Conservation (phyloP, 192 early-diverging fungal genomes). For the Podila epigama region DNA sequence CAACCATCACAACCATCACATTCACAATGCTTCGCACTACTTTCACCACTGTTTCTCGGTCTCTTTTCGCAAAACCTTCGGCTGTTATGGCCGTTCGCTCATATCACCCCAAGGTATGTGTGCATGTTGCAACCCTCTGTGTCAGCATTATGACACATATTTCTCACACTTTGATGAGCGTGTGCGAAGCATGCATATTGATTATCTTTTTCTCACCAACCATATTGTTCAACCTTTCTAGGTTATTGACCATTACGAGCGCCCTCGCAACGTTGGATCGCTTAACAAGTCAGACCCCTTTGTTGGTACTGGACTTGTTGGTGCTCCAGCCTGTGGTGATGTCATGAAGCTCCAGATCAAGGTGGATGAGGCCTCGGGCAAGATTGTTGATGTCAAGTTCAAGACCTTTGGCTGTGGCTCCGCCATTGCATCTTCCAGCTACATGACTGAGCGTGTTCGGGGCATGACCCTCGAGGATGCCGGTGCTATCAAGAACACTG, state of each 20-base stretch:
- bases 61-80: conserved; percentile 36
- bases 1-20: not conserved
- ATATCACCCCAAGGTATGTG: conserved; percentile 43
- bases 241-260: conserved; percentile 99
- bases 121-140: not conserved
- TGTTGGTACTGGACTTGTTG: conserved; percentile 97
- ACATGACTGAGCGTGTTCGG: conserved; percentile 94
- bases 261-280: conserved; percentile 95
- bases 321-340: conserved; percentile 88
- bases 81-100: conserved; percentile 32
- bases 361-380: conserved; percentile 89
- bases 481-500: conserved; percentile 92
- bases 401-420: conserved; percentile 99
- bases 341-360: conserved; percentile 97
- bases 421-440: conserved; percentile 92
- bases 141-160: not conserved
- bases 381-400: conserved; percentile 96
- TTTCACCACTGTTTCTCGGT: conserved; percentile 24
- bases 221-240: conserved; percentile 24
- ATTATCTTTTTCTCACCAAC: not conserved
- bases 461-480: conserved; percentile 94
- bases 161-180: not conserved
- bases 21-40: conserved; percentile 37
- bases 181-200: not conserved
- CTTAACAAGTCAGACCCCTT: conserved; percentile 84